These are phyloP conservation scores for Suillus plorans DNA, from an alignment of 768 basidiomycete genomes.

Conservation along the genomic window DNA sequence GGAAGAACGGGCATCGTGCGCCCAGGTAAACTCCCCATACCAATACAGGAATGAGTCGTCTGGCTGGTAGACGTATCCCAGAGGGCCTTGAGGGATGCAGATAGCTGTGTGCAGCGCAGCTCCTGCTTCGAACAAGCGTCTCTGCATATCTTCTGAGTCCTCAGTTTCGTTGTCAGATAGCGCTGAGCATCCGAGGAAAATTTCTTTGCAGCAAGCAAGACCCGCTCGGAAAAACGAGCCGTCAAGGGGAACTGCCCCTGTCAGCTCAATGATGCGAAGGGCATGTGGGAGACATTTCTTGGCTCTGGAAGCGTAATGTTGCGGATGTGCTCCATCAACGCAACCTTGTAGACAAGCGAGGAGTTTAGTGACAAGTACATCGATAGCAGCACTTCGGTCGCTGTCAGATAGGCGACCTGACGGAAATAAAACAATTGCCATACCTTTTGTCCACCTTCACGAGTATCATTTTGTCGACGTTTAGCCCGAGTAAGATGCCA, in stretches of 20 bases:
- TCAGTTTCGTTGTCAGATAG: neutral
- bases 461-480: constrained; percentile 9
- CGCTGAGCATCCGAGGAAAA: neutral
- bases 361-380: neutral
- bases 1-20: neutral
- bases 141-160: neutral
- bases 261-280: constrained; percentile 5
- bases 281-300: constrained; percentile 3
- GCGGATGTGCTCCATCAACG: constrained; percentile 1
- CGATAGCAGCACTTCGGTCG: neutral
- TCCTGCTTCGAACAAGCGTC: constrained; percentile 1
- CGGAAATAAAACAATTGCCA: neutral
- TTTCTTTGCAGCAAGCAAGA: constrained; percentile 5
- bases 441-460: constrained; percentile 14
- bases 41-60: constrained; percentile 4
- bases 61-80: neutral
- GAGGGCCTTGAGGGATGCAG: neutral
- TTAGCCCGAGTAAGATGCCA: constrained; percentile 6
- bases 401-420: neutral
- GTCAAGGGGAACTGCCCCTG: neutral
- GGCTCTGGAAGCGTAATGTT: constrained; percentile 3
- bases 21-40: constrained; percentile 5
- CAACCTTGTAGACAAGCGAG: constrained; percentile 1
- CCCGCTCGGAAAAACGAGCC: constrained; percentile 5
- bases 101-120: constrained; percentile 2